A percentile compares a stretch with the other conserved stretches of the same genome.
These are phyloP conservation scores for Solidago caesia DNA, from an alignment of 129 eudicot species.

Conservation along the genomic window DNA sequence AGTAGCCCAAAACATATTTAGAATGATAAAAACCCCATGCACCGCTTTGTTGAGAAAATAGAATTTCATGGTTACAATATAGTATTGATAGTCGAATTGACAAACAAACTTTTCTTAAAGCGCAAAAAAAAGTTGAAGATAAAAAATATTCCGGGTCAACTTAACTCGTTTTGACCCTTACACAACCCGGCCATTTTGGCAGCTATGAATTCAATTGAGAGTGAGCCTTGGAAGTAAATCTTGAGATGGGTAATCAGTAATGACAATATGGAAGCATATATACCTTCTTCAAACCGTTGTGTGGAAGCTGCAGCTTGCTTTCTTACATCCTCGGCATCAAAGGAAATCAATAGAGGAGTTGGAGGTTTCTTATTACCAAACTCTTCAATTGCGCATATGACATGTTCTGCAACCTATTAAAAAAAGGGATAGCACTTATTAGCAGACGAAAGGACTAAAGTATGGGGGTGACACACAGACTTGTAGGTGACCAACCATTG, in stretches of 20 bases:
- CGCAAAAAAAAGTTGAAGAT: too few species aligned
- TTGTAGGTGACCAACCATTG: slow-evolving; percentile 50
- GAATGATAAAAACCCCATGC: neutral
- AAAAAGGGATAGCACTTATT: neutral
- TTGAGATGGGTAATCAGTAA: slow-evolving; percentile 11
- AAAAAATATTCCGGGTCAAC: neutral
- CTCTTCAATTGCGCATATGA: slow-evolving; percentile 74
- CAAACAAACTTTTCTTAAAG: too few species aligned
- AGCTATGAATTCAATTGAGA: neutral
- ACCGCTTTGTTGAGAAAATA: neutral
- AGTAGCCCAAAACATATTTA: neutral
- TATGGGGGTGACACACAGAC: neutral
- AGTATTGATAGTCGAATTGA: too few species aligned
- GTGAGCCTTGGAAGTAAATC: too few species aligned
- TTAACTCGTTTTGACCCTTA: neutral
- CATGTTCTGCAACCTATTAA: slow-evolving; percentile 72
- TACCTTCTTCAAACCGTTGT: slow-evolving; percentile 86
- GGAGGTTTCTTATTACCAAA: slow-evolving; percentile 65
- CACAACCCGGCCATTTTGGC: neutral
- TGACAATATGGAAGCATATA: slow-evolving; percentile 12
- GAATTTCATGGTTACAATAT: too few species aligned
- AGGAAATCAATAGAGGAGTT: slow-evolving; percentile 73
- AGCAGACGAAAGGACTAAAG: neutral
- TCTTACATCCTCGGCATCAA: slow-evolving; percentile 71
- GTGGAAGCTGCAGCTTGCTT: slow-evolving; percentile 99